Conservation (phyloP, 257 asterid genomes). For the Solanum commersonii region DNA sequence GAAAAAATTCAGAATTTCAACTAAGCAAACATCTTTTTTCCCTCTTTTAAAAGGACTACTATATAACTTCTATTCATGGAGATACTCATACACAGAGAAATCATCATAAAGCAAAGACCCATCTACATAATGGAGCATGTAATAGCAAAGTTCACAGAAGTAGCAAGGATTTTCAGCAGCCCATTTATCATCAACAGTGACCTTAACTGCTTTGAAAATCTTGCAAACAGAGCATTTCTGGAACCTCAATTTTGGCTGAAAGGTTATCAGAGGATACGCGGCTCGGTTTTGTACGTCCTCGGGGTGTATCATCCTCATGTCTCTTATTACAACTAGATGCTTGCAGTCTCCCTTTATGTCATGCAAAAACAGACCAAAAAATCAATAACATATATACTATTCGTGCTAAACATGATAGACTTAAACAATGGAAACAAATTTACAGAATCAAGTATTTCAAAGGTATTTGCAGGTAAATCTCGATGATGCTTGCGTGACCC, state of each 20-base stretch:
- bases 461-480: neutral
- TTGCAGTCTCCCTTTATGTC: conserved; percentile 68
- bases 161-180: conserved; percentile 71
- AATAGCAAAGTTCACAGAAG: conserved; percentile 82
- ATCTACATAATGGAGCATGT: conserved; percentile 77
- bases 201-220: conserved; percentile 59
- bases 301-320: conserved; percentile 68
- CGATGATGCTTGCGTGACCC: neutral
- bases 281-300: conserved; percentile 81
- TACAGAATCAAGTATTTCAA: neutral
- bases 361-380: neutral
- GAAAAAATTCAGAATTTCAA: neutral
- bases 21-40: neutral
- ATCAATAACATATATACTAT: neutral
- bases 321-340: conserved; percentile 63
- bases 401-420: neutral
- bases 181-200: conserved; percentile 88
- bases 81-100: conserved; percentile 62
- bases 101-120: conserved; percentile 62
- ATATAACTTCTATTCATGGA: conserved; percentile 29
- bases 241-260: conserved; percentile 36
- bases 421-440: neutral
- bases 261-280: conserved; percentile 54
- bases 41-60: neutral
- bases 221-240: conserved; percentile 83